Conservation (phyloP, 495 filamentous ascomycete genomes). For the Penicillium verhagenii region DNA sequence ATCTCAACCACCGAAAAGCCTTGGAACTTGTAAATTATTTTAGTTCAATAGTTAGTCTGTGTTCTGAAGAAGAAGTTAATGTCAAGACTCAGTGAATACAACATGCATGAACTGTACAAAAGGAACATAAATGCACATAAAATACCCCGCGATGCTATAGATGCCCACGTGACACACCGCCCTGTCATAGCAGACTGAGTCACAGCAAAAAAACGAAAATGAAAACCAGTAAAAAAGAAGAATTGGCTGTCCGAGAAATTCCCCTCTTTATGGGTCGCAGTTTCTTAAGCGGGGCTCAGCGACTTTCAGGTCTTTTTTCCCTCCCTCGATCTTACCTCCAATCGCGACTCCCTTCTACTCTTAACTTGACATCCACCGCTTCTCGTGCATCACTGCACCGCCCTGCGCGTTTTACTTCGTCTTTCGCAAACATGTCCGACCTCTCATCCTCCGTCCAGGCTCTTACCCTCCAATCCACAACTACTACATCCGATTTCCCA, state of each 20-base stretch:
- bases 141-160: not conserved
- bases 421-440: conserved; percentile 30
- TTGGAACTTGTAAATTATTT: too few species aligned
- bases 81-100: too few species aligned
- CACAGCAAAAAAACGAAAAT: conserved; percentile 33
- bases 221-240: conserved; percentile 29
- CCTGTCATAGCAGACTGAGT: conserved; percentile 24
- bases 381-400: conserved; percentile 8
- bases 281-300: conserved; percentile 45
- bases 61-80: too few species aligned
- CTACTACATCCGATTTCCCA: conserved; percentile 39
- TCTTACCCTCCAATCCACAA: conserved; percentile 41
- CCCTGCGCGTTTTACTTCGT: conserved; percentile 12
- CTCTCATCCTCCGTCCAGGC: conserved; percentile 39
- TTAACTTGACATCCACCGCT: conserved; percentile 1
- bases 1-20: too few species aligned
- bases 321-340: not conserved
- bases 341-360: conserved; percentile 15
- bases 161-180: conserved; percentile 32
- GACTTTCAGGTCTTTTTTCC: conserved; percentile 36
- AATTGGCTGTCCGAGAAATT: conserved; percentile 8
- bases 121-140: too few species aligned
- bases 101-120: too few species aligned
- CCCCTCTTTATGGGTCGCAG: conserved; percentile 45
- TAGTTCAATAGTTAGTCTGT: too few species aligned